These are phyloP conservation scores for Aspergillus latus DNA, from an alignment of 2,329 filamentous ascomycete species.

Conservation along the genomic window DNA sequence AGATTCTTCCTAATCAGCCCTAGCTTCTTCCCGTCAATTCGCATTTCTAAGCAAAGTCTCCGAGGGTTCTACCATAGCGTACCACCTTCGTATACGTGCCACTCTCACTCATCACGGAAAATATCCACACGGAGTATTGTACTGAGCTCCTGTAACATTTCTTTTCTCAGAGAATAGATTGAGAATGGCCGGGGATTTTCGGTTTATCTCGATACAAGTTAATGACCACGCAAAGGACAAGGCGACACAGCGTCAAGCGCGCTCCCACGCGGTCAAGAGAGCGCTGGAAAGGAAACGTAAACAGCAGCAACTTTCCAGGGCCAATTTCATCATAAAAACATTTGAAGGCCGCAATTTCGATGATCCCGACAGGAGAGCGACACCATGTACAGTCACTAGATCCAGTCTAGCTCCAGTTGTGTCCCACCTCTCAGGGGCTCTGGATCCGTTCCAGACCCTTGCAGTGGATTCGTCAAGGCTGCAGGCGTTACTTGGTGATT, in stretches of 20 bases:
- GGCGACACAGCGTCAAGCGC: background rate
- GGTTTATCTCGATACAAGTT: constrained; percentile 5
- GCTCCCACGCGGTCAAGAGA: constrained; percentile 3
- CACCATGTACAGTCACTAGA: background rate
- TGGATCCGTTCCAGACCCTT: constrained; percentile 8
- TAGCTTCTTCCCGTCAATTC: background rate
- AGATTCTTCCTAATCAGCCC: background rate
- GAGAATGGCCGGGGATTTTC: background rate
- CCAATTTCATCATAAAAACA: background rate
- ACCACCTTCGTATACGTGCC: background rate
- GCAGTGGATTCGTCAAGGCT: constrained; percentile 6
- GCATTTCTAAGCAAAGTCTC: constrained; percentile 4
- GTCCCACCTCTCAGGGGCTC: background rate
- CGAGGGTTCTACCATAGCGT: background rate
- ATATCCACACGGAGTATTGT: background rate
- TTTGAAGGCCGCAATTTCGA: background rate
- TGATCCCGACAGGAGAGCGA: background rate
- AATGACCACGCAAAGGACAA: background rate
- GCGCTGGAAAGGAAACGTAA: constrained; percentile 1
- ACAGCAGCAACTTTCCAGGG: background rate
- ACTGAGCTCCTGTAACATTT: too few relatives aligned
- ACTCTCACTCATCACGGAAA: background rate
- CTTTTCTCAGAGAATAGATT: too few relatives aligned
- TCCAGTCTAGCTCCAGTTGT: background rate
- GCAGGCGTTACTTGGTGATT: background rate